A percentile compares a stretch with the other conserved stretches of the same genome.
Evolutionary conservation across 257 asterid species (phyloP).

Genomic region (Solanum pimpinellifolium): DNA sequence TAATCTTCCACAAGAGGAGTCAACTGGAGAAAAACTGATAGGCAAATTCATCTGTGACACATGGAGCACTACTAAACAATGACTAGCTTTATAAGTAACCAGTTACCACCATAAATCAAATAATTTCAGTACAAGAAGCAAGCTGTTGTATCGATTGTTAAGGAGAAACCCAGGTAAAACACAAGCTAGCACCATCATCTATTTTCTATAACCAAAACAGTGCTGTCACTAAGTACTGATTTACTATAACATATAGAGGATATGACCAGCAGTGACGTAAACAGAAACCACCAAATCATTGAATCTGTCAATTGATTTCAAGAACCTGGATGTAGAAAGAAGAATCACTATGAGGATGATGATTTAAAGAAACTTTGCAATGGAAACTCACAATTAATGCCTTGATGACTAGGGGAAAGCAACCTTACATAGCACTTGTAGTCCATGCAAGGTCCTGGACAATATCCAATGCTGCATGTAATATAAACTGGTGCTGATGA

Average conservation of each 20-base stretch:
- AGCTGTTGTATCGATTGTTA: not conserved
- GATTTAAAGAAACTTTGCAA: not conserved
- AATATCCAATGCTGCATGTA: constrained; percentile 90
- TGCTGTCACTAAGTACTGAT: not conserved
- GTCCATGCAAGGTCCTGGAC: constrained; percentile 97
- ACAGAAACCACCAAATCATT: constrained; percentile 93
- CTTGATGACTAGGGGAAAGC: not conserved
- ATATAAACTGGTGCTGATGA: constrained; percentile 90
- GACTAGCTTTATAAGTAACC: not conserved
- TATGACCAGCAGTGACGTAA: constrained; percentile 97
- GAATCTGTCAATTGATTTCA: constrained; percentile 71
- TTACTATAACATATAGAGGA: constrained; percentile 33
- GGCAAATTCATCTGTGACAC: not conserved
- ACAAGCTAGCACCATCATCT: not conserved
- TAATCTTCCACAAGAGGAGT: not conserved
- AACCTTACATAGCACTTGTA: constrained; percentile 91
- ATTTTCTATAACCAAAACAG: not conserved
- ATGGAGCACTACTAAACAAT: not conserved
- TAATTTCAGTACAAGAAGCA: not conserved
- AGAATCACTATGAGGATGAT: not conserved
- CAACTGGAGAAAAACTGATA: not conserved
- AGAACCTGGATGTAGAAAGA: constrained; percentile 45
- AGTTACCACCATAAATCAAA: not conserved
- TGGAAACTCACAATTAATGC: not conserved
- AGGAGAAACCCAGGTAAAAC: not conserved